Evolutionary conservation across 495 filamentous ascomycete genomes (phyloP).

Genomic region (Rusavskia elegans): DNA sequence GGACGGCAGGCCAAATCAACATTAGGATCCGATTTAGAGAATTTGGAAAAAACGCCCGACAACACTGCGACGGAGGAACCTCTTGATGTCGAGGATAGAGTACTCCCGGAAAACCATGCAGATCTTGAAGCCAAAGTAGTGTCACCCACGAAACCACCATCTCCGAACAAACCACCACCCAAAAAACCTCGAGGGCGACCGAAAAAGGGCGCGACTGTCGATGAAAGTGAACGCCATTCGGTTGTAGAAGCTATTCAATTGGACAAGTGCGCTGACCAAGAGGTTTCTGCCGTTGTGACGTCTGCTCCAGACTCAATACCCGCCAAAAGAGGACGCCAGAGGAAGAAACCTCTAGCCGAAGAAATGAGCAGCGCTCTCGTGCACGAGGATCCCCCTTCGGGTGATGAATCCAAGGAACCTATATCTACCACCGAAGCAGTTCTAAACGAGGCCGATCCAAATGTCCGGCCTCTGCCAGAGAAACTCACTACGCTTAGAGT

Average conservation of each 20-base stretch:
- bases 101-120: not conserved
- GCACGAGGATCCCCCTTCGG: not conserved
- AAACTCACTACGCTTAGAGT: too few species aligned
- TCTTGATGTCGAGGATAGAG: constrained; percentile 1
- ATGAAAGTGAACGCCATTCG: constrained; percentile 11
- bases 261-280: not conserved
- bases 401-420: not conserved
- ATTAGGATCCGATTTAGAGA: too few species aligned
- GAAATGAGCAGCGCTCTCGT: not conserved
- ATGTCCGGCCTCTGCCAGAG: not conserved
- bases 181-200: constrained; percentile 15
- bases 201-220: constrained; percentile 9
- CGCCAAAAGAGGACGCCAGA: constrained; percentile 32
- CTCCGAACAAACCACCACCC: constrained; percentile 2
- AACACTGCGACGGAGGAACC: constrained; percentile 1
- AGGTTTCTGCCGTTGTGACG: not conserved
- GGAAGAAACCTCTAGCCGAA: constrained; percentile 20
- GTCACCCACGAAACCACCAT: not conserved
- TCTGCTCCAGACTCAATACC: constrained; percentile 9
- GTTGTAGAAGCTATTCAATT: constrained; percentile 3
- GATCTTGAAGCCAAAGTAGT: not conserved
- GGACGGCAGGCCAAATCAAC: too few species aligned
- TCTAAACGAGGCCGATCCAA: not conserved
- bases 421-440: not conserved
- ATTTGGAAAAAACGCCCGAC: too few species aligned